Evolutionary conservation across 805 yeast species (phyloP), one percentile per base, ranked within the genome.

Genomic region (Saccharomycopsis microspora): DNA sequence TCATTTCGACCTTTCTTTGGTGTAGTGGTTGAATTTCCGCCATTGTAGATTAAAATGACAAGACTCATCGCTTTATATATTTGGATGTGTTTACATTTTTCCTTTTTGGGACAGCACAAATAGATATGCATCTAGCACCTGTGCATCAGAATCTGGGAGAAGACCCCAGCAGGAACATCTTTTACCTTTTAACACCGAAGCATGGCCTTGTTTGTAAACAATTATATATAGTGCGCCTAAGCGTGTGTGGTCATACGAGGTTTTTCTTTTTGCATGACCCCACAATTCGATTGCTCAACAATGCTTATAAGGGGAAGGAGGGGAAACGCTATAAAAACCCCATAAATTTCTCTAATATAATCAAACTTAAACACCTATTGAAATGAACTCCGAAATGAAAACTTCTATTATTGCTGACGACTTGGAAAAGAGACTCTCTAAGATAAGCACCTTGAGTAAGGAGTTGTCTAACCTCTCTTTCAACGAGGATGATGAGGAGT

Each of bases 11-110:
- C 43, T 48, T 46, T 10, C 51, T 52, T 46, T 57, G 58, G 46
- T 60, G 63, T 19, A 60, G 40, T 31, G 61, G 62, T 42, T 60
- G 64, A 48, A 60, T 48, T 37, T 58, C 60, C n/a, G 60, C 42
- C 8, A 49, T n/a, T 49, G 45, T 48, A 42, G 19, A 19, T 19
- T 2, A 19, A 19, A 19, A 19, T 19, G 19, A 19, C 19, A 19
- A 19, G 19, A 1, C 19, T 19, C 19, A 19, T 19, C 19, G 19
- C 44, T 19, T 9, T 41, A 32, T 9, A n/a, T n/a, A 19, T 41
- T 10, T 41, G 11, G 27, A n/a, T 41, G 9, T 38, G 45, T 38
- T 42, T 42, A 42, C 44, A 9, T 42, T 42, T 33, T 38, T 31
- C 44, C 32, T 8, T 8, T n/a, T n/a, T 30, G n/a, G 45, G 45